phyloP scores from a whole-genome alignment of 2,329 filamentous ascomycete genomes.

The Botryotinia narcissicola region DNA sequence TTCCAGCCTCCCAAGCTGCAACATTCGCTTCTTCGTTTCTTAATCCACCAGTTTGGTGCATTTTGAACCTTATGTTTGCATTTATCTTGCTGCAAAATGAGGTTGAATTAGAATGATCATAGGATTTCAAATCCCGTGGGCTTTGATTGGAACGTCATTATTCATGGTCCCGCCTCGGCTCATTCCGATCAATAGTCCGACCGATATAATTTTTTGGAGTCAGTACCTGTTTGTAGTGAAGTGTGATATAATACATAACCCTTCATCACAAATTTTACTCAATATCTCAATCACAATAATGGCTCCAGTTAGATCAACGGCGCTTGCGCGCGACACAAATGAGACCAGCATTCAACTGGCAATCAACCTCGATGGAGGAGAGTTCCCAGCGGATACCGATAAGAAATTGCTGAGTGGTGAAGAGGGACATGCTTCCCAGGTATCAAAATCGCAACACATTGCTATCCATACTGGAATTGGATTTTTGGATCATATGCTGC shows the following conservation, averaged over 20 bases:
- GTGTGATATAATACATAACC: background rate
- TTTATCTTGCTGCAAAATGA: slow-evolving; percentile 19
- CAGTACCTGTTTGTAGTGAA: background rate
- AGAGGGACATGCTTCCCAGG: slow-evolving; percentile 76
- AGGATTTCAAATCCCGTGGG: slow-evolving; percentile 10
- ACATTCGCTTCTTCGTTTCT: slow-evolving; percentile 64
- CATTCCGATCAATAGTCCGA: slow-evolving; percentile 22
- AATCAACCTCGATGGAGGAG: slow-evolving; percentile 63
- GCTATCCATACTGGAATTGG: slow-evolving; percentile 90
- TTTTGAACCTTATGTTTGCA: slow-evolving; percentile 29
- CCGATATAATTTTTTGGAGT: slow-evolving; percentile 12
- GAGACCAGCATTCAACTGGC: slow-evolving; percentile 96
- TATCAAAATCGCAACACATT: slow-evolving; percentile 81
- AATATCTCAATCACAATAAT: background rate
- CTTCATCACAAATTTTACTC: background rate
- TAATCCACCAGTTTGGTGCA: slow-evolving; percentile 56
- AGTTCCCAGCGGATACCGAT: slow-evolving; percentile 65
- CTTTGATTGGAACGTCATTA: slow-evolving; percentile 19
- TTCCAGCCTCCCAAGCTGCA: slow-evolving; percentile 69
- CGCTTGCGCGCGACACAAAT: slow-evolving; percentile 87
- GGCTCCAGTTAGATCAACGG: slow-evolving; percentile 59
- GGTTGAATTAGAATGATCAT: background rate
- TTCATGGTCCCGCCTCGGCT: slow-evolving; percentile 8
- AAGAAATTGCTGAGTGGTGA: slow-evolving; percentile 49
- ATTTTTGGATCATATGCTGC: slow-evolving; percentile 98